Percentiles rank a stretch among this genome's conserved stretches.
Conservation (phyloP, 306 rosid genomes). For the Casuarina cunninghamiana region DNA sequence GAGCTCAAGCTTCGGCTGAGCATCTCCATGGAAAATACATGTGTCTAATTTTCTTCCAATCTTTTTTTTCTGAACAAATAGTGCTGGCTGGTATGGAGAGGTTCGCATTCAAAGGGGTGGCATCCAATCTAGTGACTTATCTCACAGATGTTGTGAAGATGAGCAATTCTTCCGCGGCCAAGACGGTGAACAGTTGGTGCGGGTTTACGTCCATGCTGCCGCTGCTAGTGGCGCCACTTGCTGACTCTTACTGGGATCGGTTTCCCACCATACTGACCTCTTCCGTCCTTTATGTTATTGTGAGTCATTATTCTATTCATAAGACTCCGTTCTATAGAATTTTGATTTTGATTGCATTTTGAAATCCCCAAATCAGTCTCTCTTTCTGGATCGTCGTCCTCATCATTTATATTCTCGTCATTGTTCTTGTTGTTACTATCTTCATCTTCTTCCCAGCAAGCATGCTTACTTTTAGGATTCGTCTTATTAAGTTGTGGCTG, state of each 20-base stretch:
- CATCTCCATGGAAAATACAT: not conserved
- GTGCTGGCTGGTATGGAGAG: conserved; percentile 90
- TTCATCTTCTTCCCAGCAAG: no score
- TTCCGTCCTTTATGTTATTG: conserved; percentile 70
- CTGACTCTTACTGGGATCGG: conserved; percentile 76
- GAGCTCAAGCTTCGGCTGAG: not conserved
- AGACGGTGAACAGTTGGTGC: conserved; percentile 77
- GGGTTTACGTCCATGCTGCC: conserved; percentile 93
- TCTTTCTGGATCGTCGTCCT: not conserved
- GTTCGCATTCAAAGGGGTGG: conserved; percentile 89
- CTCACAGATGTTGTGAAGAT: conserved; percentile 76
- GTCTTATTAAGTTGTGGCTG: not conserved
- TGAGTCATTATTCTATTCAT: conserved; percentile 37
- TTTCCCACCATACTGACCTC: conserved; percentile 69
- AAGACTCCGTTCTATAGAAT: not conserved
- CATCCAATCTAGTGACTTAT: conserved; percentile 80
- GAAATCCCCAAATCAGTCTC: conserved; percentile 7
- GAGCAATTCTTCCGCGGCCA: conserved; percentile 91
- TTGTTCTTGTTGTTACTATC: no score
- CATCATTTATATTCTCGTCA: no score
- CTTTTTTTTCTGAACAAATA: conserved; percentile 5
- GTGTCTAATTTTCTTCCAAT: not conserved
- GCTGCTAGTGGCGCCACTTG: conserved; percentile 78
- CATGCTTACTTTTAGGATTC: not conserved
- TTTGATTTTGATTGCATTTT: no score